Conservation (phyloP, 2,329 filamentous ascomycete species). For the Penicillium sp. region DNA sequence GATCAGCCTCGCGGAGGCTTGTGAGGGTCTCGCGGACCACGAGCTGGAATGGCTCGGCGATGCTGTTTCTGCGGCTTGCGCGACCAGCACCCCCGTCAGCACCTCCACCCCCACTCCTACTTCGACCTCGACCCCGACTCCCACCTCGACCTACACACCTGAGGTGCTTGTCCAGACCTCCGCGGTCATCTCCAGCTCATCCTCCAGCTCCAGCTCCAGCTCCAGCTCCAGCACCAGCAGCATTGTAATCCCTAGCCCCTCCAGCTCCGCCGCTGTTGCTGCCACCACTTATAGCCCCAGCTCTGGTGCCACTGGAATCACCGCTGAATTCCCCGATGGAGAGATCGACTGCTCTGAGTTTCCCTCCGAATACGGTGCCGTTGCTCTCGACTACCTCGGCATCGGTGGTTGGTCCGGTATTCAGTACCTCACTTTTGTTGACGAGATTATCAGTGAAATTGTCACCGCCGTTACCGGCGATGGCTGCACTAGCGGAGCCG, state of each 20-base stretch:
- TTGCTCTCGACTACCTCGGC: slow-evolving; percentile 67
- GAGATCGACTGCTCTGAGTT: slow-evolving; percentile 69
- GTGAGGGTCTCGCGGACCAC: slow-evolving; percentile 69
- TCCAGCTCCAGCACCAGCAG: slow-evolving; percentile 21
- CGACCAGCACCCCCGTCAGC: slow-evolving; percentile 24
- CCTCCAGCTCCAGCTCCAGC: slow-evolving; percentile 20
- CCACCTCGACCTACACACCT: slow-evolving; percentile 32
- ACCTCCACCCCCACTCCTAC: slow-evolving; percentile 33
- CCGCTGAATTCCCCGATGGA: slow-evolving; percentile 42
- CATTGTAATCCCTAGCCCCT: slow-evolving; percentile 1
- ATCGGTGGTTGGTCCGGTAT: slow-evolving; percentile 78
- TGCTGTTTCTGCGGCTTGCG: slow-evolving; percentile 58
- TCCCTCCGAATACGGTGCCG: slow-evolving; percentile 76
- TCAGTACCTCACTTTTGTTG: slow-evolving; percentile 60
- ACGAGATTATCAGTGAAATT: slow-evolving; percentile 63
- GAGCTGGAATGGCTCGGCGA: slow-evolving; percentile 64
- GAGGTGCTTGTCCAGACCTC: slow-evolving; percentile 55
- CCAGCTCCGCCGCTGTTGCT: slow-evolving; percentile 8
- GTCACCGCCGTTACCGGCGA: slow-evolving; percentile 62
- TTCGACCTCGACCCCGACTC: slow-evolving; percentile 2
- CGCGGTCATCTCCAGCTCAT: slow-evolving; percentile 33
- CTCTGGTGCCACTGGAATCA: slow-evolving; percentile 11
- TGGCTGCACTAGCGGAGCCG: slow-evolving; percentile 61
- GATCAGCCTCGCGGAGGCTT: slow-evolving; percentile 56
- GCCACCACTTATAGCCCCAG: slow-evolving; percentile 27